These are phyloP conservation scores for Pythium oligandrum DNA, from an alignment of 352 stramenopile genomes.

Conservation along the genomic window DNA sequence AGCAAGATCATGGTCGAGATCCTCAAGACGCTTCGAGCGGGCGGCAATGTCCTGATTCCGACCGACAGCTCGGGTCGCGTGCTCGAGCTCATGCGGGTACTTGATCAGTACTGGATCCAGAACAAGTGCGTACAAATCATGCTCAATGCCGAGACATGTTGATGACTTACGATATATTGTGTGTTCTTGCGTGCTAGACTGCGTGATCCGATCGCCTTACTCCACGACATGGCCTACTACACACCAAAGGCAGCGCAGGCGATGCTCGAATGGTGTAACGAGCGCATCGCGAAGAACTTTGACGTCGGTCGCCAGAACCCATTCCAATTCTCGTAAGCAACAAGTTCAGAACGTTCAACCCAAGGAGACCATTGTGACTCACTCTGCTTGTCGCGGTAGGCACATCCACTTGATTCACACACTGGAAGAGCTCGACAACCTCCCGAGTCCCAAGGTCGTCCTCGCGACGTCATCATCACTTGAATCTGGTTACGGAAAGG, in stretches of 20 bases:
- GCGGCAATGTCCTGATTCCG: conserved; percentile 95
- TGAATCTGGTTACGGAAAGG: conserved; percentile 80
- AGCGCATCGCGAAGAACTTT: conserved; percentile 88
- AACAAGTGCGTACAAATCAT: conserved; percentile 70
- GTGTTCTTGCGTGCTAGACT: conserved; percentile 30
- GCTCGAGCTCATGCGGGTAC: conserved; percentile 93
- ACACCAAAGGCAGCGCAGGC: conserved; percentile 83
- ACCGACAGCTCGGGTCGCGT: conserved; percentile 92
- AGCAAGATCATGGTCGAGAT: conserved; percentile 93
- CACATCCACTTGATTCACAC: conserved; percentile 86
- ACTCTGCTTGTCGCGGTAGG: conserved; percentile 17
- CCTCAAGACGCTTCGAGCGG: conserved; percentile 87
- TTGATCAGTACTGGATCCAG: conserved; percentile 95
- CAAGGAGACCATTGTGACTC: no score
- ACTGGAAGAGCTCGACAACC: conserved; percentile 81
- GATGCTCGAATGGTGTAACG: conserved; percentile 90
- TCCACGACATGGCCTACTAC: conserved; percentile 89
- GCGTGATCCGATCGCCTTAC: conserved; percentile 76
- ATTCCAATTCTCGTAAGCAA: conserved; percentile 80
- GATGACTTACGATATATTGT: conserved; percentile 1
- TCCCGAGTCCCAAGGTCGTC: conserved; percentile 84
- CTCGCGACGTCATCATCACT: conserved; percentile 73
- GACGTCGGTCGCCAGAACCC: conserved; percentile 84
- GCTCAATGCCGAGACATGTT: not conserved
- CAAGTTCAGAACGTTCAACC: no score